Percentiles rank a stretch among this genome's conserved stretches.
These are phyloP conservation scores for Lonicera japonica DNA, from an alignment of 129 eudicot genomes.

Conservation along the genomic window DNA sequence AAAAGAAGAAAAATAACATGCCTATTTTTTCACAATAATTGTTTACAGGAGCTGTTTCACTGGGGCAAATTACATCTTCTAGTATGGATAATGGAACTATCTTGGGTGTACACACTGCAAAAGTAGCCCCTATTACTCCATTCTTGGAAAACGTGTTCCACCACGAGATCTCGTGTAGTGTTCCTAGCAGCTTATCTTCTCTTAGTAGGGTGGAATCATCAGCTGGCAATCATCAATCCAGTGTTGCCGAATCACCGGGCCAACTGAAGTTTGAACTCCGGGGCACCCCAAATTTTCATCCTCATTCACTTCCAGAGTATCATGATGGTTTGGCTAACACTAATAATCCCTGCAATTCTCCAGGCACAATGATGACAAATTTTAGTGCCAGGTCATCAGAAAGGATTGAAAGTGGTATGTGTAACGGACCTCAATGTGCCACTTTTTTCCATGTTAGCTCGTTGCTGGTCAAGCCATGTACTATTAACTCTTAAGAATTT, in stretches of 20 bases:
- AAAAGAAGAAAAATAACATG: neutral
- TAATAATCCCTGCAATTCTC: conserved; percentile 35
- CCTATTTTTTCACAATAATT: neutral
- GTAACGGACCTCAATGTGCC: neutral
- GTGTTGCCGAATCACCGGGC: conserved; percentile 33
- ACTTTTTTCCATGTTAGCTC: neutral
- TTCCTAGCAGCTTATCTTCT: conserved; percentile 51
- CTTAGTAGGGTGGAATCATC: conserved; percentile 45
- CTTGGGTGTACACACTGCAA: conserved; percentile 27
- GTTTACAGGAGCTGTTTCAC: conserved; percentile 38
- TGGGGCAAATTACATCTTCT: conserved; percentile 27
- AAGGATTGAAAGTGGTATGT: conserved; percentile 43
- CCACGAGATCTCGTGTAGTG: conserved; percentile 51
- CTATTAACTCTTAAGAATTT: neutral
- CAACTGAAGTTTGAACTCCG: conserved; percentile 49
- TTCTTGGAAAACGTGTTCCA: conserved; percentile 31
- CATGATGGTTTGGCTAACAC: conserved; percentile 50
- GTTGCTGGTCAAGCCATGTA: conserved; percentile 1
- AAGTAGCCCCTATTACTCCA: conserved; percentile 30
- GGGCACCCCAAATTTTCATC: conserved; percentile 49
- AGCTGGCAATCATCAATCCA: conserved; percentile 41
- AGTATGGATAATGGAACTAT: conserved; percentile 31
- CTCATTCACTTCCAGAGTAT: conserved; percentile 80
- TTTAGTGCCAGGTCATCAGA: conserved; percentile 39
- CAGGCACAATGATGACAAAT: conserved; percentile 37